Evolutionary conservation across 176 grass and related monocot genomes (phyloP), one percentile per base, ranked within the genome.

Genomic region (Zea luxurians): DNA sequence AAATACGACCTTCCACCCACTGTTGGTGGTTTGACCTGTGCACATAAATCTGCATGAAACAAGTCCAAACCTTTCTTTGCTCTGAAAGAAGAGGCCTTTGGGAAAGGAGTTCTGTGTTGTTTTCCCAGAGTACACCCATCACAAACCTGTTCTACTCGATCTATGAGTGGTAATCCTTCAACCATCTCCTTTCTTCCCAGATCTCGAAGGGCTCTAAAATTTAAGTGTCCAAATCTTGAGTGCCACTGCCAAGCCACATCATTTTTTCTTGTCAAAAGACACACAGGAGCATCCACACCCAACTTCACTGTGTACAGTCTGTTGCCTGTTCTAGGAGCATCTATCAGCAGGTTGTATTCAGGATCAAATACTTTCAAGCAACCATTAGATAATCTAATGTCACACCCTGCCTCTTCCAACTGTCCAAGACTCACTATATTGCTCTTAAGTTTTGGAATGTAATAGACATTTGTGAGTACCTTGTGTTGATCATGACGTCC

Each of bases 291-390:
- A 3, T 4, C 18, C 3, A 34, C 58, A 0, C 0, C 9, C 1
- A 1, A 9, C 1, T 61, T 61, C 3, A 61, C 0, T 1, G 8
- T 61, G 4, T 61, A 61, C 10, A 61, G 1, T 10, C 58, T 9
- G 3, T 61, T 61, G 0, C 3, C 3, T 1, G 58, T 4, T 0
- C 58, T 8, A 0, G 58, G 20, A 9, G 21, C 20, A 10, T 9
- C 35, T 3, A 61, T 11, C 1, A 61, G 1, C 2, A 61, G 1
- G 1, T 3, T 1, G 0, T 9, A 2, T 1, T 11, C 58, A 0
- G 7, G 58, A 61, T 61, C 58, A 4, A 27, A 7, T 0, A 61
- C 58, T 0, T 1, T 34, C 21, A 61, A 0, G 0, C 8, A 0
- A 1, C 58, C 58, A 34, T 61, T 35, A 8, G 4, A 4, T 0